Percentiles rank a stretch among this genome's conserved stretches.
Evolutionary conservation across 2,329 filamentous ascomycete species (phyloP).

Genomic region (Verticillium longisporum): DNA sequence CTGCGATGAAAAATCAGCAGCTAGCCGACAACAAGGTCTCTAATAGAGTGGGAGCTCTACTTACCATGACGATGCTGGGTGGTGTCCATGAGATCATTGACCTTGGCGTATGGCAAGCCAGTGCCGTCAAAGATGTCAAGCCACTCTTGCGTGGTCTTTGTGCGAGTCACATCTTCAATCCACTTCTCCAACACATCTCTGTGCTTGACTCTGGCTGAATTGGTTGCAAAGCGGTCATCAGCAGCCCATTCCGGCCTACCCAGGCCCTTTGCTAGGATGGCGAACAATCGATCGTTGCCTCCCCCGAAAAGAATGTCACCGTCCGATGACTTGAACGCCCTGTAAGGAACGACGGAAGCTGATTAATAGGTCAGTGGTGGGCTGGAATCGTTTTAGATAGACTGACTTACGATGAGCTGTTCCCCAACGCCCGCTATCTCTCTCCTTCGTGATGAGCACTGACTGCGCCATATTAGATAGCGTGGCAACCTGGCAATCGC

Average conservation of each 20-base stretch:
- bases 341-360: conserved; percentile 97
- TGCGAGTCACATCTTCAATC: conserved; percentile 69
- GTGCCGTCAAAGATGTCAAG: conserved; percentile 78
- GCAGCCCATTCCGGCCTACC: conserved; percentile 52
- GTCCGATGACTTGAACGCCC: conserved; percentile 69
- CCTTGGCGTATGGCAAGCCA: conserved; percentile 83
- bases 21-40: no score
- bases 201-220: conserved; percentile 59
- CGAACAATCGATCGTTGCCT: conserved; percentile 64
- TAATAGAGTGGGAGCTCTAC: no score
- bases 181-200: conserved; percentile 66
- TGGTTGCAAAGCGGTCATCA: conserved; percentile 53
- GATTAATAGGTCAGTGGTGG: conserved; percentile 22
- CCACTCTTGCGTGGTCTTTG: conserved; percentile 84
- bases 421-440: conserved; percentile 29
- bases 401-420: neutral
- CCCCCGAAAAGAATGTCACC: conserved; percentile 64
- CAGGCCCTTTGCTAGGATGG: conserved; percentile 54
- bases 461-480: conserved; percentile 63
- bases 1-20: neutral
- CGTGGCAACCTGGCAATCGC: conserved; percentile 62
- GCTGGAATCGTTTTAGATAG: conserved; percentile 1
- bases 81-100: conserved; percentile 86
- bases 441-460: conserved; percentile 55
- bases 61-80: conserved; percentile 79